These are phyloP conservation scores for Atalantia buxifolia DNA, from an alignment of 345 rosid species.

Conservation along the genomic window DNA sequence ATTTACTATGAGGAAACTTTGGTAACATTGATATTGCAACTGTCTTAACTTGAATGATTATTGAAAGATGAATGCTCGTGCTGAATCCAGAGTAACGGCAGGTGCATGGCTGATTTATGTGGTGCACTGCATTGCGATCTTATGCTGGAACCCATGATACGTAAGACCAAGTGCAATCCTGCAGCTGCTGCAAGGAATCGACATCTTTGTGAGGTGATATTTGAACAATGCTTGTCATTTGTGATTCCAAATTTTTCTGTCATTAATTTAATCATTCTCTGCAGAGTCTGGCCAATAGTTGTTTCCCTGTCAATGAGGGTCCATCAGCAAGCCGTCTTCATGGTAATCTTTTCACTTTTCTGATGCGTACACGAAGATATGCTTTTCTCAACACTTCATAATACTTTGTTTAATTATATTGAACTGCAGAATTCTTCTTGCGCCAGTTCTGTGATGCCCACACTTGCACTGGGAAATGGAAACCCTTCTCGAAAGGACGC, in stretches of 20 bases:
- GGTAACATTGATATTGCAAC: not conserved
- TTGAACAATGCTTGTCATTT: not conserved
- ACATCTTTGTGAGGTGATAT: conserved; percentile 69
- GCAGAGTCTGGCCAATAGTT: conserved; percentile 46
- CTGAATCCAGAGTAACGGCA: conserved; percentile 54
- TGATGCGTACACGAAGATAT: not conserved
- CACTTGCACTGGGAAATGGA: conserved; percentile 50
- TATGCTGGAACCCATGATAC: conserved; percentile 33
- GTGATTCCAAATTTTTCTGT: not conserved
- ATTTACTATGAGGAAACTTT: not conserved
- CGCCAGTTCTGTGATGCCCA: conserved; percentile 80
- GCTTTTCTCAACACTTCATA: not conserved
- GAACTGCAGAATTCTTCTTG: conserved; percentile 57
- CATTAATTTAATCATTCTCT: conserved; percentile 3
- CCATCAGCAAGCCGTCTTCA: conserved; percentile 78
- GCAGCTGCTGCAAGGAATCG: conserved; percentile 68
- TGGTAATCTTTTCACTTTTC: conserved; percentile 34
- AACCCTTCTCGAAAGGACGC: conserved; percentile 51
- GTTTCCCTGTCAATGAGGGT: conserved; percentile 50
- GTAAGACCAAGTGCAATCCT: conserved; percentile 68
- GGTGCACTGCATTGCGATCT: conserved; percentile 78
- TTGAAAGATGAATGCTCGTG: conserved; percentile 21
- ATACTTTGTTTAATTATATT: conserved; percentile 1
- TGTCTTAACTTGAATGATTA: conserved; percentile 5
- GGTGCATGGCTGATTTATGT: conserved; percentile 73